phyloP scores from a whole-genome alignment of 805 yeast species.

The Metschnikowia noctiluminum region DNA sequence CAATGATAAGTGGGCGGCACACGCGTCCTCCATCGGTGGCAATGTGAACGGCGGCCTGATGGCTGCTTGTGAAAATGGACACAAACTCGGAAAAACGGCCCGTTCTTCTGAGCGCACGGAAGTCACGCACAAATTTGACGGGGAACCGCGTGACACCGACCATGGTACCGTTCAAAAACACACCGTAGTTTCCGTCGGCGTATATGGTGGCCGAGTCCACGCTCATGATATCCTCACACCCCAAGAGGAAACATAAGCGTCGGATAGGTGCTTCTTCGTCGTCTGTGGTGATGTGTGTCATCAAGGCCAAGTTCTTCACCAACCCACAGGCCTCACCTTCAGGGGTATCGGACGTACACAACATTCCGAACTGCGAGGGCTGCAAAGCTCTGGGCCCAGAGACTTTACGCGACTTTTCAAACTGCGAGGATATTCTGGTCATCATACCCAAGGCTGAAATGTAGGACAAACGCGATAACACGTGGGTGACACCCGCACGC shows the following conservation, averaged over 20 bases:
- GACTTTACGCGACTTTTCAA: slow-evolving; percentile 97
- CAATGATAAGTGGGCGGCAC: slow-evolving; percentile 92
- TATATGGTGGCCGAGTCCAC: slow-evolving; percentile 84
- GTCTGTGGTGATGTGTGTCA: slow-evolving; percentile 96
- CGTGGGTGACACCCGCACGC: slow-evolving; percentile 99
- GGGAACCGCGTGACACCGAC: slow-evolving; percentile 89
- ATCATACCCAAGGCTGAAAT: slow-evolving; percentile 98
- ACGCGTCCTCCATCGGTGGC: slow-evolving; percentile 99
- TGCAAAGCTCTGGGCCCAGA: slow-evolving; percentile 99
- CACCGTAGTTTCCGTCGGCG: slow-evolving; percentile 72
- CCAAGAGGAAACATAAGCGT: slow-evolving; percentile 86
- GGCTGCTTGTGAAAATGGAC: slow-evolving; percentile 91
- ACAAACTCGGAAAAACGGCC: slow-evolving; percentile 97
- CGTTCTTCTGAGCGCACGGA: slow-evolving; percentile 82
- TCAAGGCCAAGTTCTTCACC: slow-evolving; percentile 90
- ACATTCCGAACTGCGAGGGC: slow-evolving; percentile 99
- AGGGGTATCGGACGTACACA: slow-evolving; percentile 99
- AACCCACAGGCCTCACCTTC: slow-evolving; percentile 99
- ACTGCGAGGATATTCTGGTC: slow-evolving; percentile 98
- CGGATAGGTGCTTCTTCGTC: slow-evolving; percentile 97
- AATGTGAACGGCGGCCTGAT: slow-evolving; percentile 93
- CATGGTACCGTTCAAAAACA: slow-evolving; percentile 90
- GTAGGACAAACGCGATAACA: slow-evolving; percentile 94
- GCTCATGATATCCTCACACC: slow-evolving; percentile 88
- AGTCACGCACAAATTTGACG: slow-evolving; percentile 70